These are phyloP conservation scores for Paraconiothyrium brasiliense DNA, from an alignment of 2,329 filamentous ascomycete species.

Conservation along the genomic window DNA sequence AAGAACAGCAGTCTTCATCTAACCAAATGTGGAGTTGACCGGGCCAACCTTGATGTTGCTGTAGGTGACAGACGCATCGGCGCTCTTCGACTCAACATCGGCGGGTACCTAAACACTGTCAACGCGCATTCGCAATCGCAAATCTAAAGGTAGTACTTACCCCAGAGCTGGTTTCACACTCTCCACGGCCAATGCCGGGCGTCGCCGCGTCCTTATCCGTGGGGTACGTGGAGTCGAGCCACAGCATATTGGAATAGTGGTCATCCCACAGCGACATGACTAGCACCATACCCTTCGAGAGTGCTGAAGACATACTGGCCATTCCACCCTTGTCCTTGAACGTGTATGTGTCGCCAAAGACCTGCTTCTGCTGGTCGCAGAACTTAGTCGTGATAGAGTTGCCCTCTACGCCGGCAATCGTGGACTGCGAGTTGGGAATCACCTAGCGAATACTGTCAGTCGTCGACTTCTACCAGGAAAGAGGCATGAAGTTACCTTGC, in stretches of 20 bases:
- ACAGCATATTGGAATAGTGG: conserved; percentile 74
- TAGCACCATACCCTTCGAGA: conserved; percentile 68
- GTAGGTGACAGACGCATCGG: conserved; percentile 27
- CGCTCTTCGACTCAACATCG: conserved; percentile 25
- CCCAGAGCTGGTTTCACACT: conserved; percentile 22
- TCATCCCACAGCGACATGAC: conserved; percentile 72
- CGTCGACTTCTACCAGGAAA: no score
- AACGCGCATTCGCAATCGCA: background rate
- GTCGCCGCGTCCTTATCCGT: conserved; percentile 43
- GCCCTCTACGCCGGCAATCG: conserved; percentile 45
- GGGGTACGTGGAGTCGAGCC: conserved; percentile 75
- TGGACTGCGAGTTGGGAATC: conserved; percentile 53
- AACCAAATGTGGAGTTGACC: conserved; percentile 18
- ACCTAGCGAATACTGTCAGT: background rate
- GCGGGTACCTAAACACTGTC: conserved; percentile 18
- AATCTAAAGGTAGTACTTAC: background rate
- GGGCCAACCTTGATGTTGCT: conserved; percentile 26
- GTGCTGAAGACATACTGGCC: conserved; percentile 62
- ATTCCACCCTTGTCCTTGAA: conserved; percentile 68
- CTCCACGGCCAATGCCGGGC: conserved; percentile 35
- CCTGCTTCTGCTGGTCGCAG: conserved; percentile 41
- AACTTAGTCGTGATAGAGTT: conserved; percentile 40
- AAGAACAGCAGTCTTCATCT: conserved; percentile 3
- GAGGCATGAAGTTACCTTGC: background rate
- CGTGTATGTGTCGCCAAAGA: conserved; percentile 48